A percentile compares a stretch with the other conserved stretches of the same genome.
Conservation (phyloP, 2,329 filamentous ascomycete species). For the Microdochium bolleyi region DNA sequence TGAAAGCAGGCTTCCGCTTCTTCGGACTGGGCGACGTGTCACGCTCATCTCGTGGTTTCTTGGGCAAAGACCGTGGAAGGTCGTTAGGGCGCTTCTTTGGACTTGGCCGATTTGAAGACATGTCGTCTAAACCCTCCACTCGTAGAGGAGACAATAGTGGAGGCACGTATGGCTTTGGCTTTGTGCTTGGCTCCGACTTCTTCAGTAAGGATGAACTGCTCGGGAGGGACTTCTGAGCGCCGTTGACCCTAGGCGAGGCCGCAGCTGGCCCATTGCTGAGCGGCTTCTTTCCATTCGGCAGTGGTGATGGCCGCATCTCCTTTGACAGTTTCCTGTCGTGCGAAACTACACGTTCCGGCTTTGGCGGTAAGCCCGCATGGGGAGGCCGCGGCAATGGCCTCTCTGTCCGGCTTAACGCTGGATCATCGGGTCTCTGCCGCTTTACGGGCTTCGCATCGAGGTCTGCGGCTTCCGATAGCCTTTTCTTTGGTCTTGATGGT, state of each 20-base stretch:
- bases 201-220: slow-evolving; percentile 26
- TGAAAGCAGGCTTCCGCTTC: slow-evolving; percentile 26
- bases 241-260: slow-evolving; percentile 33
- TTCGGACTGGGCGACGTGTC: slow-evolving; percentile 21
- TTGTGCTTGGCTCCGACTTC: slow-evolving; percentile 24
- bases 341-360: slow-evolving; percentile 11
- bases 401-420: slow-evolving; percentile 6
- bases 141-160: slow-evolving; percentile 45
- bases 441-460: slow-evolving; percentile 38
- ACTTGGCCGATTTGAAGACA: slow-evolving; percentile 18
- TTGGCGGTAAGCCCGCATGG: slow-evolving; percentile 13
- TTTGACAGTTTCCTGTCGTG: slow-evolving; percentile 13
- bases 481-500: slow-evolving; percentile 31
- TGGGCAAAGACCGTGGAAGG: slow-evolving; percentile 12
- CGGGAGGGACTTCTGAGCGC: slow-evolving; percentile 22
- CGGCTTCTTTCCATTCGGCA: slow-evolving; percentile 15
- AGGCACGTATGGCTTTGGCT: slow-evolving; percentile 34
- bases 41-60: slow-evolving; percentile 18
- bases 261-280: slow-evolving; percentile 23
- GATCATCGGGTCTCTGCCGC: slow-evolving; percentile 21
- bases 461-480: slow-evolving; percentile 35
- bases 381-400: slow-evolving; percentile 8
- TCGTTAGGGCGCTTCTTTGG: slow-evolving; percentile 24
- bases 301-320: slow-evolving; percentile 9
- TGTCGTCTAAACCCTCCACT: slow-evolving; percentile 31